A percentile compares a stretch with the other conserved stretches of the same genome.
phyloP scores from a whole-genome alignment of 176 grass and related monocot genomes.

The Raddia distichophylla region DNA sequence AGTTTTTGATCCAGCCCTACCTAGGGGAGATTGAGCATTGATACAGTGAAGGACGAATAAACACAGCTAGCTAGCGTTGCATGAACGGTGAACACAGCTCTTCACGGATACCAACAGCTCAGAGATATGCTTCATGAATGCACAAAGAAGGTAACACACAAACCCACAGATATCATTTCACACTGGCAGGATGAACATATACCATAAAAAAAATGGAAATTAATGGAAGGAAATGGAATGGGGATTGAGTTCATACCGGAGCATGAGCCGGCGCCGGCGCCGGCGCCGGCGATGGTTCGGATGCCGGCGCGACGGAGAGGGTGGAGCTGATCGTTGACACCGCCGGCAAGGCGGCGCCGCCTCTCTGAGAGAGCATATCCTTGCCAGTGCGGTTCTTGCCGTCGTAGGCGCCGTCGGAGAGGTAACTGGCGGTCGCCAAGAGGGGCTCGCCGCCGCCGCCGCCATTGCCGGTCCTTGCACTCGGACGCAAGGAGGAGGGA shows the following conservation, averaged over 20 bases:
- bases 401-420: background rate
- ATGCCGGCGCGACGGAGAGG: background rate
- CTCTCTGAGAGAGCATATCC: background rate
- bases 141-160: background rate
- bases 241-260: constrained; percentile 11
- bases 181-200: background rate
- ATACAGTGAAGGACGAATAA: too few relatives aligned
- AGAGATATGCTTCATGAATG: background rate
- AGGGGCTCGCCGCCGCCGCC: constrained; percentile 40
- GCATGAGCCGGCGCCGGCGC: background rate
- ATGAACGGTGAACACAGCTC: too few relatives aligned
- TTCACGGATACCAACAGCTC: too few relatives aligned
- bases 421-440: constrained; percentile 38
- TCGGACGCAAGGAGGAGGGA: constrained; percentile 22
- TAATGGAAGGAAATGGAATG: background rate
- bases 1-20: too few relatives aligned
- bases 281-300: background rate
- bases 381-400: constrained; percentile 39
- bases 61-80: too few relatives aligned
- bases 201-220: background rate
- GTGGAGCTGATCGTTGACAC: background rate
- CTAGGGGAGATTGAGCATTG: too few relatives aligned
- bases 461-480: background rate
- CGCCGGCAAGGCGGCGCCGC: background rate
- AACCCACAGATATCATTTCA: background rate